Evolutionary conservation across 768 basidiomycete species (phyloP).

Genomic region (Mycena pura): DNA sequence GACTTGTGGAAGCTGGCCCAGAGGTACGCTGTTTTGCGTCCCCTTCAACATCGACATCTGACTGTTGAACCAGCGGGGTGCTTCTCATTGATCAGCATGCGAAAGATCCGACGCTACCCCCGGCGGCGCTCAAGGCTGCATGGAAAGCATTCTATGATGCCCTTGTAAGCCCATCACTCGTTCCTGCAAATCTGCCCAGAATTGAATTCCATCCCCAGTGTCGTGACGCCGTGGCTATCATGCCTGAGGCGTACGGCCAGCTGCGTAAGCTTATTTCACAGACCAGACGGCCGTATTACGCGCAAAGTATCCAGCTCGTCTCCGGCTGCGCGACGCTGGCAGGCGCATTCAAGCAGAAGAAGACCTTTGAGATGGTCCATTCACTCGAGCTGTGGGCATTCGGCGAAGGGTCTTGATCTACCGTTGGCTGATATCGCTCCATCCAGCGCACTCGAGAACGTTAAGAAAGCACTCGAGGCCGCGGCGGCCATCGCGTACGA

Average conservation of each 20-base stretch:
- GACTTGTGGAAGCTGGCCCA: neutral
- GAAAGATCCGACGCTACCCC: neutral
- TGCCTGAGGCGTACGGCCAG: neutral
- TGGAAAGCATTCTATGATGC: too few relatives aligned
- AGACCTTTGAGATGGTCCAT: neutral
- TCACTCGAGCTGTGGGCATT: neutral
- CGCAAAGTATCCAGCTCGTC: neutral
- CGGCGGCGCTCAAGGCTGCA: neutral
- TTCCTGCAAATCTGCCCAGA: too few relatives aligned
- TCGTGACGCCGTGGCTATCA: too few relatives aligned
- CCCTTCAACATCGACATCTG: too few relatives aligned
- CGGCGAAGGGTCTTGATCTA: neutral
- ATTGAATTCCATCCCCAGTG: too few relatives aligned
- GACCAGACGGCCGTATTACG: neutral
- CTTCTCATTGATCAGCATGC: neutral
- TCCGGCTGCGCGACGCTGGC: neutral
- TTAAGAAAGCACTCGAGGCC: neutral
- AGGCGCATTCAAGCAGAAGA: neutral
- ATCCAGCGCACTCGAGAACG: neutral
- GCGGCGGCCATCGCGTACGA: neutral
- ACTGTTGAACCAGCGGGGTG: neutral
- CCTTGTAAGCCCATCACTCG: too few relatives aligned
- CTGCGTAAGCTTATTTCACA: neutral
- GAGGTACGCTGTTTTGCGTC: neutral
- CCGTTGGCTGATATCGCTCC: neutral